A percentile compares a stretch with the other conserved stretches of the same genome.
Conservation (phyloP, 371 early-diverging fungal species). For the Mucor mucedo region DNA sequence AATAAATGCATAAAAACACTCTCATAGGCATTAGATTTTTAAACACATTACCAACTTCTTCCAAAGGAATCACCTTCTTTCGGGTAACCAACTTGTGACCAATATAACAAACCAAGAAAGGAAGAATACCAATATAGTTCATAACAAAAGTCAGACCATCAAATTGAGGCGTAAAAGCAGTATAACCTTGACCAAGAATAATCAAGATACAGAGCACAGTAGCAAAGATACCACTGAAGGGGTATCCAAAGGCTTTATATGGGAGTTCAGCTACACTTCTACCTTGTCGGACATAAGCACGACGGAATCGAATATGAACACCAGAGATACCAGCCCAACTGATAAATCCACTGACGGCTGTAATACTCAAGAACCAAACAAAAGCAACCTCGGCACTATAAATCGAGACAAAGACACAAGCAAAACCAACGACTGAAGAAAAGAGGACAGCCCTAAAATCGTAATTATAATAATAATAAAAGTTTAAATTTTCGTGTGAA, state of each 20-base stretch:
- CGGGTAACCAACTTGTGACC: conserved; percentile 50
- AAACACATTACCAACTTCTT: conserved; percentile 54
- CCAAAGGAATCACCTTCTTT: conserved; percentile 59
- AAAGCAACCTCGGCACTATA: conserved; percentile 66
- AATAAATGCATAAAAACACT: background rate
- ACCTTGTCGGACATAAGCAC: conserved; percentile 77
- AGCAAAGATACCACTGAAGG: conserved; percentile 68
- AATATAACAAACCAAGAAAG: conserved; percentile 52
- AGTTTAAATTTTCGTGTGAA: conserved; percentile 5
- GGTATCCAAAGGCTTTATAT: conserved; percentile 72
- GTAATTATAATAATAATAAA: background rate
- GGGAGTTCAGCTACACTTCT: conserved; percentile 69
- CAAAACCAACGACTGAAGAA: conserved; percentile 63
- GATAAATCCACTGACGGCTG: conserved; percentile 77
- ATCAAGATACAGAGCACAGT: conserved; percentile 53
- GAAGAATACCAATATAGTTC: conserved; percentile 50
- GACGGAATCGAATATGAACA: conserved; percentile 85
- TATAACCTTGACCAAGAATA: conserved; percentile 63
- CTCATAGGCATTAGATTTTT: no score
- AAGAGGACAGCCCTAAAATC: conserved; percentile 47
- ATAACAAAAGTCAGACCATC: conserved; percentile 32
- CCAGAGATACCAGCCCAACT: conserved; percentile 81
- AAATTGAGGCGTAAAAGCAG: conserved; percentile 37
- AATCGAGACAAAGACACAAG: conserved; percentile 57
- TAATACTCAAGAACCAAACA: conserved; percentile 72